These are phyloP conservation scores for Lithospermum erythrorhizon DNA, from an alignment of 257 asterid genomes.

Conservation along the genomic window DNA sequence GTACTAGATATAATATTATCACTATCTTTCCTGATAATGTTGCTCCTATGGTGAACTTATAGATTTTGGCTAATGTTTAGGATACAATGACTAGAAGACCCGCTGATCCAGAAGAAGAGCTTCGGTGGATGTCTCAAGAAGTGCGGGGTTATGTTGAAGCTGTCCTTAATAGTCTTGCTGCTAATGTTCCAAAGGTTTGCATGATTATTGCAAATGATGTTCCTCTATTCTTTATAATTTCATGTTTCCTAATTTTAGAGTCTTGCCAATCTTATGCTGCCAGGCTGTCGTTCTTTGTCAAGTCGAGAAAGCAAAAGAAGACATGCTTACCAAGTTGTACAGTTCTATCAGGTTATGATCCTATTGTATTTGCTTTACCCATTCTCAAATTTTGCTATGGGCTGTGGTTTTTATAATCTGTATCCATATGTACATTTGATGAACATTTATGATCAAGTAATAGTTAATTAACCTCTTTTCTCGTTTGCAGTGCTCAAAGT, in stretches of 20 bases:
- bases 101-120: conserved; percentile 92
- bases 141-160: conserved; percentile 98
- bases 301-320: conserved; percentile 96
- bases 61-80: conserved; percentile 20
- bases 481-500: conserved; percentile 51
- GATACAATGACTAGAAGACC: conserved; percentile 84
- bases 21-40: too few relatives aligned
- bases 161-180: conserved; percentile 89
- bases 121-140: conserved; percentile 97
- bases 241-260: not conserved
- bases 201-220: conserved; percentile 2
- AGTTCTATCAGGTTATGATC: conserved; percentile 69
- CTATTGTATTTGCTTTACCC: conserved; percentile 2
- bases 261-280: not conserved
- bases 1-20: too few relatives aligned
- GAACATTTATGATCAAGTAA: not conserved
- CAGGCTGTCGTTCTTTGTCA: conserved; percentile 96
- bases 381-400: not conserved
- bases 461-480: not conserved
- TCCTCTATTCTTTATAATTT: not conserved
- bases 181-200: conserved; percentile 86
- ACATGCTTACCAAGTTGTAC: conserved; percentile 86
- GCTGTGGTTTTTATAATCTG: not conserved
- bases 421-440: not conserved
- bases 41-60: too few relatives aligned